These are phyloP conservation scores for Bipolaris bicolor DNA, from an alignment of 2,329 filamentous ascomycete genomes.

Conservation along the genomic window DNA sequence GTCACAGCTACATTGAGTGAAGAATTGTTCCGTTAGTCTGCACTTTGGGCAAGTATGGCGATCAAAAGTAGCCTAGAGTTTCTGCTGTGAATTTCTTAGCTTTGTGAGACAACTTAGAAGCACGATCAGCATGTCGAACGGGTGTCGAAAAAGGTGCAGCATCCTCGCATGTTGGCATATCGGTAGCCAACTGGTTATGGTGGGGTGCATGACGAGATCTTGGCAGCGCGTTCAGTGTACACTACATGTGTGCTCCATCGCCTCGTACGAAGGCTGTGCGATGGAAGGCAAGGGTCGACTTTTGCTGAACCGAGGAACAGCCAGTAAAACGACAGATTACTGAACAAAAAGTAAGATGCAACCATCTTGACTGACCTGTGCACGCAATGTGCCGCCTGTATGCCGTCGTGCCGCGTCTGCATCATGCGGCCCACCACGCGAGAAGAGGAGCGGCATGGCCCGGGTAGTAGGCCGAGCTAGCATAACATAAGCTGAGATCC, in stretches of 20 bases:
- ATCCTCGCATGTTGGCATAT: neutral
- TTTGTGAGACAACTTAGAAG: neutral
- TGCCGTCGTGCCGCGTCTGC: constrained; percentile 2
- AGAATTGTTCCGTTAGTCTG: neutral
- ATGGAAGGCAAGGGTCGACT: neutral
- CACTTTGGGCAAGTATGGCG: neutral
- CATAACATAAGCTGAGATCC: constrained; percentile 1
- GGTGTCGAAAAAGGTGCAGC: neutral
- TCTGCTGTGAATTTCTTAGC: neutral
- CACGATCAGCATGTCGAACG: neutral
- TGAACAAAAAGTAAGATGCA: neutral
- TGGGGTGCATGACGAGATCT: neutral
- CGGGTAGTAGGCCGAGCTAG: neutral
- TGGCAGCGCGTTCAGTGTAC: neutral
- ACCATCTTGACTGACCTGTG: neutral
- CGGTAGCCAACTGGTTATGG: neutral
- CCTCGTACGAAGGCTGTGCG: neutral
- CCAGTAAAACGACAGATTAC: neutral
- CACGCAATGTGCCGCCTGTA: neutral
- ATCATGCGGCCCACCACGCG: neutral
- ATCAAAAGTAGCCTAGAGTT: neutral
- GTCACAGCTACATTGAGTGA: too few relatives aligned
- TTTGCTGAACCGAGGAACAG: neutral
- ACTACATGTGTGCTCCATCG: neutral
- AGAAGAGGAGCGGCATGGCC: neutral